phyloP scores from a whole-genome alignment of 1,284 basidiomycete genomes.

The Austroboletus sp. region DNA sequence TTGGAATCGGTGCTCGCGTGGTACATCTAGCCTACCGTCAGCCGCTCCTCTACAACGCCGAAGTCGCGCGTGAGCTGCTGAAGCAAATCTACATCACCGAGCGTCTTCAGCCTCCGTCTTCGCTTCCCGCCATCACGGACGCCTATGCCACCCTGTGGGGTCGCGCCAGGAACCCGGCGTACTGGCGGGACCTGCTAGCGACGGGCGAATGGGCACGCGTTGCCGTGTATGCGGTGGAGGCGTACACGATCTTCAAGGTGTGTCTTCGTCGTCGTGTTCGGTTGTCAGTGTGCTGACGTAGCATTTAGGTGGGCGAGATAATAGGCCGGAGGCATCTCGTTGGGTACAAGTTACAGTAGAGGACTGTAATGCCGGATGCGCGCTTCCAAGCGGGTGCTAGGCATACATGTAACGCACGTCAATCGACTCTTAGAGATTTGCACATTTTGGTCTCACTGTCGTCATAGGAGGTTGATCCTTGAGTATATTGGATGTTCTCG shows the following conservation, averaged over 20 bases:
- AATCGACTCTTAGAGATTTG: conserved; percentile 1
- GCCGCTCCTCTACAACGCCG: conserved; percentile 77
- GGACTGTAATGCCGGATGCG: background rate
- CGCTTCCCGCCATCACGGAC: conserved; percentile 53
- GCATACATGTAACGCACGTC: conserved; percentile 8
- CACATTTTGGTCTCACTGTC: background rate
- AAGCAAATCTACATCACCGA: conserved; percentile 92
- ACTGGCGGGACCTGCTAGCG: conserved; percentile 63
- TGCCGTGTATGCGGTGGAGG: conserved; percentile 82
- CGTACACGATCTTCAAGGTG: conserved; percentile 83
- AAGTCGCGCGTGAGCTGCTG: conserved; percentile 75
- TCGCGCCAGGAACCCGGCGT: conserved; percentile 58
- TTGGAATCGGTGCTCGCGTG: background rate
- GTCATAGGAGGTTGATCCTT: background rate
- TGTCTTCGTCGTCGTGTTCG: conserved; percentile 27
- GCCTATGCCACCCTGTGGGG: conserved; percentile 73
- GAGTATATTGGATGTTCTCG: too few relatives aligned
- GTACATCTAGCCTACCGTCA: conserved; percentile 66
- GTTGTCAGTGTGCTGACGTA: conserved; percentile 4
- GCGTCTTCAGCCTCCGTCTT: conserved; percentile 76
- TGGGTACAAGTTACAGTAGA: conserved; percentile 75
- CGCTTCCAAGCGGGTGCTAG: conserved; percentile 8
- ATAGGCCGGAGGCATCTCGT: conserved; percentile 77
- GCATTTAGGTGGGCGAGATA: conserved; percentile 77
- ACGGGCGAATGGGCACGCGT: conserved; percentile 76